These are phyloP conservation scores for Baudoinia panamericana DNA, from an alignment of 495 filamentous ascomycete species.

Conservation along the genomic window DNA sequence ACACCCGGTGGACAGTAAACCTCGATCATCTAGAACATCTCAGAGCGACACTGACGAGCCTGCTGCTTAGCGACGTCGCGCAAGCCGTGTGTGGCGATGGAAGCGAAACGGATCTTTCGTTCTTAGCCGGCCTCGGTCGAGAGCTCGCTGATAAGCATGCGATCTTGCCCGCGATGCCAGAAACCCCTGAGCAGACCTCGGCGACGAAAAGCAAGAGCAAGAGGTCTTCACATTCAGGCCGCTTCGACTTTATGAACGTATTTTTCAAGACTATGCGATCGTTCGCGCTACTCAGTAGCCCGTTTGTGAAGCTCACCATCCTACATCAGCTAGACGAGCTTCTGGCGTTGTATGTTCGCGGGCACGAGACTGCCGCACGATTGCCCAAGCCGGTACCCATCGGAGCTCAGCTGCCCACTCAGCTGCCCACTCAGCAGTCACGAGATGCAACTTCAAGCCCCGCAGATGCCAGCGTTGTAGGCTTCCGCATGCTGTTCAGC, in stretches of 20 bases:
- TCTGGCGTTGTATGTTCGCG: background rate
- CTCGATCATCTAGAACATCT: background rate
- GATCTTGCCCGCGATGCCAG: background rate
- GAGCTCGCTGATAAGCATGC: conserved; percentile 3
- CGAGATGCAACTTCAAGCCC: background rate
- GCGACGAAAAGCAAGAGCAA: too few species aligned
- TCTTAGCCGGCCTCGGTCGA: conserved; percentile 9
- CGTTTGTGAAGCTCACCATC: conserved; percentile 3
- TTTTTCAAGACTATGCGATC: too few species aligned
- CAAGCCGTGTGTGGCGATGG: conserved; percentile 71
- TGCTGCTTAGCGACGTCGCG: conserved; percentile 82
- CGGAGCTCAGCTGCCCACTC: too few species aligned
- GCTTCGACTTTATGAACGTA: too few species aligned
- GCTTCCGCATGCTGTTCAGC: conserved; percentile 67
- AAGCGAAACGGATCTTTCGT: too few species aligned
- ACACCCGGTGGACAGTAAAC: too few species aligned
- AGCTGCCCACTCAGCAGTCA: too few species aligned
- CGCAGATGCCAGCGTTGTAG: conserved; percentile 64
- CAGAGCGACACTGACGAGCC: conserved; percentile 57
- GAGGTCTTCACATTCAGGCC: too few species aligned
- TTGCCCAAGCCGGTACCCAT: background rate
- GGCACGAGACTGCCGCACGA: too few species aligned
- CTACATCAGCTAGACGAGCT: conserved; percentile 14
- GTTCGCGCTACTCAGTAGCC: conserved; percentile 4
- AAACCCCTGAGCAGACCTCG: background rate